phyloP scores from a whole-genome alignment of 75 land plant species.

The Sequoiadendron giganteum region DNA sequence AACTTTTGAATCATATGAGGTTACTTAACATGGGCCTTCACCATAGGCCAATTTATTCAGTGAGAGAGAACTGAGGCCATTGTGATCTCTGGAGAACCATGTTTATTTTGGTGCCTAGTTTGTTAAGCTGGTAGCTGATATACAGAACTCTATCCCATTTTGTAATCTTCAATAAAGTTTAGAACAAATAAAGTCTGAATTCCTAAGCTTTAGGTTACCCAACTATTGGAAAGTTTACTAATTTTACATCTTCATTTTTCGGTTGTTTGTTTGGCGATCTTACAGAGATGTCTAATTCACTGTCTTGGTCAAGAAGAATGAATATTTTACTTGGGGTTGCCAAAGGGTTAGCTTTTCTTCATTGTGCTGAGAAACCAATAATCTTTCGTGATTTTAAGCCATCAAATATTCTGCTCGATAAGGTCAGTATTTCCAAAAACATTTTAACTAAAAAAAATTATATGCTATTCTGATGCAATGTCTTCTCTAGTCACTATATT shows the following conservation, averaged over 20 bases:
- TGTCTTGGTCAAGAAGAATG: conserved; percentile 48
- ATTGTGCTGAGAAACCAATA: too few species aligned
- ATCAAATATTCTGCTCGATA: conserved; percentile 22
- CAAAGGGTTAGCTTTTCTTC: too few species aligned
- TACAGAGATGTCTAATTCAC: conserved; percentile 29
- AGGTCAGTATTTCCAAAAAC: conserved; percentile 27
- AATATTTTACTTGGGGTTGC: too few species aligned
- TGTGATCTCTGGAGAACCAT: neutral
- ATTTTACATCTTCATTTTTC: neutral
- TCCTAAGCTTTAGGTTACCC: neutral
- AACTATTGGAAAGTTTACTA: neutral
- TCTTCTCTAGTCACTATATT: too few species aligned
- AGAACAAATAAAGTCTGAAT: neutral
- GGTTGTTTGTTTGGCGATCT: neutral
- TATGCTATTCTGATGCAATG: too few species aligned
- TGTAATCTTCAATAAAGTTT: neutral
- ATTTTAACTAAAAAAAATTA: neutral
- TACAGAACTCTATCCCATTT: too few species aligned
- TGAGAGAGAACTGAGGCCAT: neutral
- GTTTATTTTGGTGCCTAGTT: neutral
- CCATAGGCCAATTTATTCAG: neutral
- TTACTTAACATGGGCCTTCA: neutral
- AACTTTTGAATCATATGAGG: neutral
- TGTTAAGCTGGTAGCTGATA: too few species aligned
- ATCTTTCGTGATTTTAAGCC: too few species aligned